Base-by-base conservation (phyloP, 148 eudicot genomes). In the Fagopyrum homotropicum region DNA sequence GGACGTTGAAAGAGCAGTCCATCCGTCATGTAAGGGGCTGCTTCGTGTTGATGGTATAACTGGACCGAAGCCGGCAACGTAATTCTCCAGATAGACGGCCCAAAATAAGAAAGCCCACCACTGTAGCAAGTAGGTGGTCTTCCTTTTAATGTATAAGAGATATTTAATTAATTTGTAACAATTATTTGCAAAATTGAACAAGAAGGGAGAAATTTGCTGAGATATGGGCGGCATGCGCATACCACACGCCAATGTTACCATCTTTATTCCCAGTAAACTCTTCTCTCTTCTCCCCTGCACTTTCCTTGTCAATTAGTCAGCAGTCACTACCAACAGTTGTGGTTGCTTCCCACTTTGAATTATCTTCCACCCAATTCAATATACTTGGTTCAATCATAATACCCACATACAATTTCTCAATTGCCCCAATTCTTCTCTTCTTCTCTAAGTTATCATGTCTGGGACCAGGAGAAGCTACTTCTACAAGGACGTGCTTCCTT, bases 401-500 rank as follows among this genome's bases (percentile, higher is more conserved):
- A 14, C 46, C 45, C 45, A 66, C 46, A 66, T 14, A 66, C 46
- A 66, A 12, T 64, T 30, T 30, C 69, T 30, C 44, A 22, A 60
- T 10, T 60, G 43, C 4, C 29, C 68, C 40, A 35, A 35, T 26
- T 4, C 30, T 43, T 40, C 46, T 43, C 71, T 66, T 22, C 26
- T 22, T 22, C 26, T 22, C 26, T 14, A 6, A 15, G 3, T 9
- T 40, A 17, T 40, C 16, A 80, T 77, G 82, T 73, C 12, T n/a
- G 74, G 70, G 4, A 75, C 55, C 6, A 76, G 44, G 45, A 56
- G 54, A 44, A 26, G 68, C 46, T 73, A 76, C 35, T 77, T 68
- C 8, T 71, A 30, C 79, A 82, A 74, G 45, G 83, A 84, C 14
- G 79, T 80, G 45, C 16, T 82, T 3, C 89, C 87, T 17, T 80